phyloP scores from a whole-genome alignment of 495 filamentous ascomycete genomes.

The Cercophora scortea region DNA sequence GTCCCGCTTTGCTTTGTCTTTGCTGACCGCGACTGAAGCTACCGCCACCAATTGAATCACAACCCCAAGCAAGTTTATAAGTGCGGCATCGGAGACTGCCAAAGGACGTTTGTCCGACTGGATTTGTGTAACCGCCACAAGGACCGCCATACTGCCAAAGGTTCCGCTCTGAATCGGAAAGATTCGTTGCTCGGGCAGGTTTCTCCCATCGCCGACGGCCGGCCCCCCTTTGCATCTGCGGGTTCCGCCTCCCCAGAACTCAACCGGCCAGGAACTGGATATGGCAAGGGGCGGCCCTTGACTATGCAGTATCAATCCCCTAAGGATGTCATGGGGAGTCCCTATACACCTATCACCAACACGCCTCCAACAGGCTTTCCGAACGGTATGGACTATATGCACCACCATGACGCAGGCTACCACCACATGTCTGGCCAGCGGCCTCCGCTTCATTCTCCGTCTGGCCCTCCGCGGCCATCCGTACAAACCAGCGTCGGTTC shows the following conservation, averaged over 20 bases:
- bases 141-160: conserved; percentile 92
- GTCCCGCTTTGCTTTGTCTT: neutral
- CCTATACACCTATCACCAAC: conserved; percentile 41
- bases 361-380: conserved; percentile 37
- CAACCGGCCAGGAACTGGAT: conserved; percentile 36
- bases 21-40: conserved; percentile 29
- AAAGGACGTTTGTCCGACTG: conserved; percentile 85
- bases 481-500: conserved; percentile 37
- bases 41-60: conserved; percentile 95
- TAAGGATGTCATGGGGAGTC: conserved; percentile 38
- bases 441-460: conserved; percentile 34
- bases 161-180: conserved; percentile 88
- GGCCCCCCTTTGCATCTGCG: conserved; percentile 31
- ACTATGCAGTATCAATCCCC: conserved; percentile 48
- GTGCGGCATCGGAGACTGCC: conserved; percentile 90
- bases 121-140: conserved; percentile 90
- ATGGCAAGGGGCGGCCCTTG: conserved; percentile 33
- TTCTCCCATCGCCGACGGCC: conserved; percentile 40
- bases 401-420: conserved; percentile 36
- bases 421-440: conserved; percentile 26
- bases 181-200: conserved; percentile 62
- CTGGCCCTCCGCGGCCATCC: conserved; percentile 32
- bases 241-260: conserved; percentile 45
- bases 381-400: conserved; percentile 38
- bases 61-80: conserved; percentile 91